A percentile compares a stretch with the other conserved stretches of the same genome.
Conservation (phyloP, 1,284 basidiomycete species). For the Sporisorium scitamineum region DNA sequence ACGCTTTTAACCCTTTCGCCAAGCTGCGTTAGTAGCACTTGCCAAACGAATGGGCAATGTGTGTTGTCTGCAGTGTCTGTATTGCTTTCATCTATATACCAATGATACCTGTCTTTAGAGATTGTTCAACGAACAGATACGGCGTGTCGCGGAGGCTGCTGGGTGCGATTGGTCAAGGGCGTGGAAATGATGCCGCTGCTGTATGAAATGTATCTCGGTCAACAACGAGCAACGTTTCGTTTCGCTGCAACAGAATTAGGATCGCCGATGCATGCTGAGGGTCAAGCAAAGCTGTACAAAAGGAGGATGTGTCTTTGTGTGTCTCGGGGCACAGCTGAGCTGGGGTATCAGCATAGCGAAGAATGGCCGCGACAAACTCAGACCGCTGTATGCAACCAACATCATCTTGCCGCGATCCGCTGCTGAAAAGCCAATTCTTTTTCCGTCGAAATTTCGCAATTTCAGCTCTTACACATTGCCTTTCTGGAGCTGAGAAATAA, state of each 20-base stretch:
- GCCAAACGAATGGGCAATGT: not conserved
- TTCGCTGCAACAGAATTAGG: not conserved
- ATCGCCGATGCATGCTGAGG: not conserved
- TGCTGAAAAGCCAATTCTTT: not conserved
- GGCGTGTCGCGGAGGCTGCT: not conserved
- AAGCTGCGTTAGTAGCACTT: slow-evolving; percentile 54
- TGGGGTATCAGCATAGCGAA: not conserved
- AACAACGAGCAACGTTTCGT: not conserved
- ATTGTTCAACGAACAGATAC: not conserved
- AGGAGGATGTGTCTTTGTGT: too few relatives aligned
- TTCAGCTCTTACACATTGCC: too few relatives aligned
- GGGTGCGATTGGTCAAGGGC: too few relatives aligned
- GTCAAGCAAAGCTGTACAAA: not conserved
- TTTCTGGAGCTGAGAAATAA: not conserved
- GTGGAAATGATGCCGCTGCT: not conserved
- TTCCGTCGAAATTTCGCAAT: not conserved
- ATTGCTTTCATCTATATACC: slow-evolving; percentile 9
- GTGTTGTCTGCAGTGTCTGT: not conserved
- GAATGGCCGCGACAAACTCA: not conserved
- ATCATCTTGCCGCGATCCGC: not conserved
- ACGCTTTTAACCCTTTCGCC: slow-evolving; percentile 62
- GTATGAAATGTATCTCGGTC: not conserved
- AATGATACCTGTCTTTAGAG: slow-evolving; percentile 16
- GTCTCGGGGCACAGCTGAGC: too few relatives aligned
- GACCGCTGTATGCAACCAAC: not conserved